A percentile compares a stretch with the other conserved stretches of the same genome.
phyloP scores from a whole-genome alignment of 2,329 filamentous ascomycete species.

The Chalaropsis thielavioides region DNA sequence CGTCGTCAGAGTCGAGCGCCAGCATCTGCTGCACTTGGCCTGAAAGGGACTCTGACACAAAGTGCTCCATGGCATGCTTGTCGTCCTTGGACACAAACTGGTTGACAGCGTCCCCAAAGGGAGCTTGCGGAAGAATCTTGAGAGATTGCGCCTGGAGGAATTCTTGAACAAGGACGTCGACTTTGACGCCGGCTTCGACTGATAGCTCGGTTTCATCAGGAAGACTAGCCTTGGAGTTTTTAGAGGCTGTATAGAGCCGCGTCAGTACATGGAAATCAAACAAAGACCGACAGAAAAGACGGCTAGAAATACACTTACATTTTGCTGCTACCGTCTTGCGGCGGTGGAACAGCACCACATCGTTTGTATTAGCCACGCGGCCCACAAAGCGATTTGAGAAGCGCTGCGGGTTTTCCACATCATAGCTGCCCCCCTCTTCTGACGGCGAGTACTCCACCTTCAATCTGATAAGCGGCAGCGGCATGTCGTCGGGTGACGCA shows the following conservation, averaged over 20 bases:
- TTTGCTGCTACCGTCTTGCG: slow-evolving; percentile 52
- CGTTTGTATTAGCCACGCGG: slow-evolving; percentile 86
- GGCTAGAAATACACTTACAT: slow-evolving; percentile 6
- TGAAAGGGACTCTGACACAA: slow-evolving; percentile 56
- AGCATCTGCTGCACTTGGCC: slow-evolving; percentile 59
- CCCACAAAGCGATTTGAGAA: slow-evolving; percentile 86
- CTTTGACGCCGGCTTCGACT: slow-evolving; percentile 44
- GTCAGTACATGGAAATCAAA: not conserved
- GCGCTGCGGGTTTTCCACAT: slow-evolving; percentile 87
- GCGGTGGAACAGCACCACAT: slow-evolving; percentile 83
- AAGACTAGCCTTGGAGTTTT: slow-evolving; percentile 39
- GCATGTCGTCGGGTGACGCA: slow-evolving; percentile 34
- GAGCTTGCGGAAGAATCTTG: slow-evolving; percentile 82
- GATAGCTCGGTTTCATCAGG: slow-evolving; percentile 47
- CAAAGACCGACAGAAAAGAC: not conserved
- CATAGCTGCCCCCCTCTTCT: slow-evolving; percentile 62
- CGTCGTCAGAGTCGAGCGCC: slow-evolving; percentile 47
- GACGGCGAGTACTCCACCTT: slow-evolving; percentile 82
- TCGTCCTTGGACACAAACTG: slow-evolving; percentile 94
- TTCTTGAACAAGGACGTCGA: slow-evolving; percentile 77
- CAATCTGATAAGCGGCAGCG: slow-evolving; percentile 72
- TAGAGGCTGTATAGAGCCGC: slow-evolving; percentile 23
- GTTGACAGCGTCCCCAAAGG: slow-evolving; percentile 81
- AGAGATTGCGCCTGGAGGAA: slow-evolving; percentile 77
- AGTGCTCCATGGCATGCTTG: slow-evolving; percentile 76